These are phyloP conservation scores for Helicostylum pulchrum DNA, from an alignment of 192 early-diverging fungal genomes.

Conservation along the genomic window DNA sequence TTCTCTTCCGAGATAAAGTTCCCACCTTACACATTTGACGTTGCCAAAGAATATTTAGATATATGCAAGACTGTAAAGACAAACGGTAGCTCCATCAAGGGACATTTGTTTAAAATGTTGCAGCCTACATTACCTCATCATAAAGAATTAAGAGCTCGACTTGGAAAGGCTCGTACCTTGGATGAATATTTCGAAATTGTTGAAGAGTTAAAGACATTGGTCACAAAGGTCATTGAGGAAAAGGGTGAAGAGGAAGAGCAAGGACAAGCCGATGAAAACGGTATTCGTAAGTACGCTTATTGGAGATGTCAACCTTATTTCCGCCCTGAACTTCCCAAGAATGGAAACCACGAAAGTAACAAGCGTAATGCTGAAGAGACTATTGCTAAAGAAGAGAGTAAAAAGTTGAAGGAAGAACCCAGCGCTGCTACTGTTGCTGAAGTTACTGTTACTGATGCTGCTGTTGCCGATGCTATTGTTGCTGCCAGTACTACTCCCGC, in stretches of 20 bases:
- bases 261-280: slow-evolving; percentile 32
- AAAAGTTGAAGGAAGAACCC: slow-evolving; percentile 5
- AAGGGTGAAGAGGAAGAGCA: slow-evolving; percentile 33
- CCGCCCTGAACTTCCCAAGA: not conserved
- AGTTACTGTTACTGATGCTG: not conserved
- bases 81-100: slow-evolving; percentile 66
- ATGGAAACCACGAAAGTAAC: not conserved
- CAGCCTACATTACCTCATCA: slow-evolving; percentile 68
- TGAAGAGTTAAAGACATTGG: not conserved
- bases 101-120: slow-evolving; percentile 94
- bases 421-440: not conserved
- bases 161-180: slow-evolving; percentile 57
- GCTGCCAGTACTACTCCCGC: not conserved
- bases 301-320: slow-evolving; percentile 52
- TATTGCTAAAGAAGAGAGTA: not conserved
- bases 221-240: slow-evolving; percentile 3
- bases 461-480: not conserved
- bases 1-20: slow-evolving; percentile 57
- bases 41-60: slow-evolving; percentile 87
- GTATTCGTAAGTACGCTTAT: slow-evolving; percentile 49
- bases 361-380: not conserved
- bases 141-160: slow-evolving; percentile 72
- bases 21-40: slow-evolving; percentile 66
- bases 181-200: slow-evolving; percentile 40
- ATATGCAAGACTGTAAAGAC: slow-evolving; percentile 68